Conservation (phyloP, 371 early-diverging fungal species). For the Coemansia sp. region DNA sequence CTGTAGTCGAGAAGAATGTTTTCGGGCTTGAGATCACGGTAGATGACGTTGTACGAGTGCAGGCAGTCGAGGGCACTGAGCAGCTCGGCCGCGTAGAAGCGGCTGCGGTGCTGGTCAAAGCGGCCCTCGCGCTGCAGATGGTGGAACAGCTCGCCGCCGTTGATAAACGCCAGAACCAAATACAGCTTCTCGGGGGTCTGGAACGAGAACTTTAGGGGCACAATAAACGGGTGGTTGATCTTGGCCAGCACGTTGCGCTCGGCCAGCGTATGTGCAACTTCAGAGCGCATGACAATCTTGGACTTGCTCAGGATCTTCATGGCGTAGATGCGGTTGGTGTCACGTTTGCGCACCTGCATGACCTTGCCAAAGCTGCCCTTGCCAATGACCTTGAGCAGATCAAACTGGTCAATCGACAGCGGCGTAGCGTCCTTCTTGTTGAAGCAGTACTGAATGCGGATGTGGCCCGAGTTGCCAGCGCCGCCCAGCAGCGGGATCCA, state of each 20-base stretch:
- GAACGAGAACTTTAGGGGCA: constrained; percentile 84
- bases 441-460: constrained; percentile 71
- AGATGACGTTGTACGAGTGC: constrained; percentile 85
- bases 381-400: constrained; percentile 92
- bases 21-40: constrained; percentile 93
- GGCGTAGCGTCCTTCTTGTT: constrained; percentile 66
- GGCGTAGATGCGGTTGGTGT: constrained; percentile 93
- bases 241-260: constrained; percentile 86
- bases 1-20: constrained; percentile 94
- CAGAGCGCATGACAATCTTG: constrained; percentile 89
- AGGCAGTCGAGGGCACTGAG: constrained; percentile 81
- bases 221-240: constrained; percentile 85
- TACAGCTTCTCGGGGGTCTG: constrained; percentile 86
- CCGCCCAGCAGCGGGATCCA: constrained; percentile 63
- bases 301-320: constrained; percentile 96
- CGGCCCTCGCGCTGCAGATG: constrained; percentile 80
- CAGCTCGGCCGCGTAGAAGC: constrained; percentile 84
- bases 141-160: constrained; percentile 94
- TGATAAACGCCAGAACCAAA: constrained; percentile 88
- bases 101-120: constrained; percentile 83
- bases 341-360: constrained; percentile 92
- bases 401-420: constrained; percentile 88
- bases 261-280: constrained; percentile 84
- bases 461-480: constrained; percentile 58
- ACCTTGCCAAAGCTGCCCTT: constrained; percentile 97